Conservation (phyloP, 345 rosid genomes). For the Melaleuca alternifolia region DNA sequence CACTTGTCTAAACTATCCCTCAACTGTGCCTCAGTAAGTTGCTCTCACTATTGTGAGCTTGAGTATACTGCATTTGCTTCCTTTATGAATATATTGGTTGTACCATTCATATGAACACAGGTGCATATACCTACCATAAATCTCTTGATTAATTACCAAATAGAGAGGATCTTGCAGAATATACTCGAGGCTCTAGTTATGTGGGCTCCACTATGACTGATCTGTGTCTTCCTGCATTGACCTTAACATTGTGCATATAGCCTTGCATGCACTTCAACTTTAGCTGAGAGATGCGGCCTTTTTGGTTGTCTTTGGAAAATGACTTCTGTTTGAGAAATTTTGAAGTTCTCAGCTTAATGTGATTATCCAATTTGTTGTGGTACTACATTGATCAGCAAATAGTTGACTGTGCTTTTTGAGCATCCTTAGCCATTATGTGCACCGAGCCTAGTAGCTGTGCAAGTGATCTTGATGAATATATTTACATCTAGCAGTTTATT, state of each 20-base stretch:
- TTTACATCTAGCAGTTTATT: background rate
- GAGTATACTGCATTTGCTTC: background rate
- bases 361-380: background rate
- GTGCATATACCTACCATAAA: background rate
- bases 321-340: background rate
- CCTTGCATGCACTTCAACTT: background rate
- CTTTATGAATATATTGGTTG: background rate
- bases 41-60: background rate
- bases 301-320: background rate
- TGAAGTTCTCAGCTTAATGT: background rate
- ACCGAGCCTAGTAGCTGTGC: background rate
- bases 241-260: background rate
- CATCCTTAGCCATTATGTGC: background rate
- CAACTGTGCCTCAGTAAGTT: background rate
- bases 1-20: constrained; percentile 18
- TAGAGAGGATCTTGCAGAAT: background rate
- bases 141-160: background rate
- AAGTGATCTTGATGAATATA: background rate
- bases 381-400: background rate
- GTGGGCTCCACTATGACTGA: background rate
- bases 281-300: background rate
- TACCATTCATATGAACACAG: background rate
- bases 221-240: background rate
- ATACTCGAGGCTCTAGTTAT: background rate
- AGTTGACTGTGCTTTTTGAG: background rate